A percentile compares a stretch with the other conserved stretches of the same genome.
Conservation (phyloP, 768 basidiomycete genomes). For the Amanita rubescens region DNA sequence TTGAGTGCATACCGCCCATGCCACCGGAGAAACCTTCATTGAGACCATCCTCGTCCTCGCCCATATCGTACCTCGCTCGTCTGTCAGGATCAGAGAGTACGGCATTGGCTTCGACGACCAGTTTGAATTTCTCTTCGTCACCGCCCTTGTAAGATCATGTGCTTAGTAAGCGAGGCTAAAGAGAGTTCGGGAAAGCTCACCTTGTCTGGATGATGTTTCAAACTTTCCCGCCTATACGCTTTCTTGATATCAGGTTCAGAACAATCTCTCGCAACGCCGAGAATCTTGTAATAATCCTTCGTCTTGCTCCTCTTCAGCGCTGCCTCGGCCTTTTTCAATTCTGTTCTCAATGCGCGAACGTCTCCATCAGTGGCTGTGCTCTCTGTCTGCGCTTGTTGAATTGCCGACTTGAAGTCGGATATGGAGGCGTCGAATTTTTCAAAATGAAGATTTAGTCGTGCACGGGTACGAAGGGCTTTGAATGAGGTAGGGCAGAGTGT, state of each 20-base stretch:
- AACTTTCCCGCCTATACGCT: slow-evolving; percentile 79
- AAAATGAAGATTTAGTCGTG: slow-evolving; percentile 65
- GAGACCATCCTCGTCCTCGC: slow-evolving; percentile 74
- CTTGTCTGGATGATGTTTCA: slow-evolving; percentile 86
- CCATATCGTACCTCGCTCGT: slow-evolving; percentile 71
- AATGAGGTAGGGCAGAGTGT: slow-evolving; percentile 55
- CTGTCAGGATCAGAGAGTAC: slow-evolving; percentile 73
- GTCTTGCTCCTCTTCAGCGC: slow-evolving; percentile 82
- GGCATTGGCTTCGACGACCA: slow-evolving; percentile 74
- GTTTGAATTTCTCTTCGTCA: slow-evolving; percentile 94
- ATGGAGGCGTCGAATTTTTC: slow-evolving; percentile 70
- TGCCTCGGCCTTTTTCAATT: slow-evolving; percentile 77
- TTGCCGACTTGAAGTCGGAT: slow-evolving; percentile 72
- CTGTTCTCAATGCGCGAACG: slow-evolving; percentile 48
- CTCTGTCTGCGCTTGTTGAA: slow-evolving; percentile 63
- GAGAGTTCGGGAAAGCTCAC: slow-evolving; percentile 23
- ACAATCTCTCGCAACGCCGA: slow-evolving; percentile 54
- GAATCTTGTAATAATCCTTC: slow-evolving; percentile 85
- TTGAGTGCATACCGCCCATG: slow-evolving; percentile 35
- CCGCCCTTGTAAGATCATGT: slow-evolving; percentile 52
- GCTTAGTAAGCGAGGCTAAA: slow-evolving; percentile 2
- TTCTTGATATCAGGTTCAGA: slow-evolving; percentile 78
- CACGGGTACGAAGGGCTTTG: slow-evolving; percentile 84
- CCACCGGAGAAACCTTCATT: slow-evolving; percentile 38
- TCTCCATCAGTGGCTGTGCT: slow-evolving; percentile 50